Evolutionary conservation across 1,284 basidiomycete species (phyloP), one percentile per base, ranked within the genome.

Genomic region (Cryptococcus sp.): DNA sequence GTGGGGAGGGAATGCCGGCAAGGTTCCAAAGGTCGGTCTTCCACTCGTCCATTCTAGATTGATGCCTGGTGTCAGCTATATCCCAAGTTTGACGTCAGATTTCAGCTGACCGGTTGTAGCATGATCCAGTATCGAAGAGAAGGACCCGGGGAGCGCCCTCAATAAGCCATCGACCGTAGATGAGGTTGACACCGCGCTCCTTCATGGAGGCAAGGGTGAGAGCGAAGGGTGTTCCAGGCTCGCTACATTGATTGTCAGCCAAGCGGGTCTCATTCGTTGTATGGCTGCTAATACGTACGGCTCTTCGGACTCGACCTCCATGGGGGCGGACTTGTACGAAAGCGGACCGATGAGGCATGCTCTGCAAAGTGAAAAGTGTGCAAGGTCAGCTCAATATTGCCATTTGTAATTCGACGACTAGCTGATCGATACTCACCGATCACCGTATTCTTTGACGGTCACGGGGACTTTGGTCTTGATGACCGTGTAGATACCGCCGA

Each of bases 381-480:
- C 30, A 35, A 10, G 3, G 13, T 35, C 30, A 35, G 30, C 30
- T 35, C 7, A 35, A 35, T 3, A 25, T 25, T 6, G 25, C 30
- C 30, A 22, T 10, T 2, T 35, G 30, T 10, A 35, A 5, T 35
- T 10, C 13, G 30, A 35, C 7, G 30, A 35, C 2, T 4, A 35
- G 30, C 30, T 35, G 30, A 35, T 35, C 30, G 8, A 35, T 35
- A 69, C 75, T 71, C 59, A 78, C 76, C 77, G 64, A 65, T 76
- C 73, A 41, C 78, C 78, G 66, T 88, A 96, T 79, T 96, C 93
- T 63, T 88, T 86, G 71, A 94, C 90, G 63, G 95, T 97, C 78
- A 99, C 91, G 58, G 95, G 95, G 53, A 96, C 93, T 78, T 98
- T 99, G 56, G 95, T 98, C 82, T 97, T 97, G 80, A 98, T 97